Percentiles rank a stretch among this genome's conserved stretches.
Evolutionary conservation across 257 asterid species (phyloP).

Genomic region (Solanum etuberosum): DNA sequence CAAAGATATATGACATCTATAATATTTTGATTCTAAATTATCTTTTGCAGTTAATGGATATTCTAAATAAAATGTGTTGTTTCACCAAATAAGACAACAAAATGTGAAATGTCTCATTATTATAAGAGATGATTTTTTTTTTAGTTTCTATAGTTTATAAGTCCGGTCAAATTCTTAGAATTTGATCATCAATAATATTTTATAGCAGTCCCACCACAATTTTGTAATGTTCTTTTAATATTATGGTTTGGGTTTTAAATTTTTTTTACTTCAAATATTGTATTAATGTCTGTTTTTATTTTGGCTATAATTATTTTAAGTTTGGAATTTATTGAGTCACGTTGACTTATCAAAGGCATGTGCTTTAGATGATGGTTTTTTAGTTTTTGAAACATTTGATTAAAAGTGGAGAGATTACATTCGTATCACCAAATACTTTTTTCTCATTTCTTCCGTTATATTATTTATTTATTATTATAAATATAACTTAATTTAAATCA

Average conservation of each 20-base stretch:
- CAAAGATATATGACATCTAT: background rate
- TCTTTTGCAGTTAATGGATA: background rate
- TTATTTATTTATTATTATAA: too few relatives aligned
- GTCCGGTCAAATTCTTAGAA: background rate
- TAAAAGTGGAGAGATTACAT: too few relatives aligned
- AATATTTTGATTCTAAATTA: background rate
- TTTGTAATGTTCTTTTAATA: background rate
- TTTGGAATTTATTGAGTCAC: rapidly evolving
- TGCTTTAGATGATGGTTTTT: too few relatives aligned
- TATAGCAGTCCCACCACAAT: background rate
- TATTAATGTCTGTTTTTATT: too few relatives aligned
- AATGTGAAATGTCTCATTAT: background rate
- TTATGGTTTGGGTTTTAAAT: rapidly evolving
- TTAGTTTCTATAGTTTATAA: background rate
- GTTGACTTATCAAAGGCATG: too few relatives aligned
- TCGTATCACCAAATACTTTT: background rate
- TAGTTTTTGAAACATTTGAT: too few relatives aligned
- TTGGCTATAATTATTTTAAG: too few relatives aligned
- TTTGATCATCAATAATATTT: background rate
- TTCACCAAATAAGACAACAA: background rate
- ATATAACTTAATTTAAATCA: too few relatives aligned
- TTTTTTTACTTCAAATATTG: too few relatives aligned
- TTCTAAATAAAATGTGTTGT: too few relatives aligned
- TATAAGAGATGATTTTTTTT: background rate
- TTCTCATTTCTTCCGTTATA: background rate